Percentiles rank a stretch among this genome's conserved stretches.
These are phyloP conservation scores for Trypanosoma congolense DNA, from an alignment of 208 protist genomes.

Conservation along the genomic window DNA sequence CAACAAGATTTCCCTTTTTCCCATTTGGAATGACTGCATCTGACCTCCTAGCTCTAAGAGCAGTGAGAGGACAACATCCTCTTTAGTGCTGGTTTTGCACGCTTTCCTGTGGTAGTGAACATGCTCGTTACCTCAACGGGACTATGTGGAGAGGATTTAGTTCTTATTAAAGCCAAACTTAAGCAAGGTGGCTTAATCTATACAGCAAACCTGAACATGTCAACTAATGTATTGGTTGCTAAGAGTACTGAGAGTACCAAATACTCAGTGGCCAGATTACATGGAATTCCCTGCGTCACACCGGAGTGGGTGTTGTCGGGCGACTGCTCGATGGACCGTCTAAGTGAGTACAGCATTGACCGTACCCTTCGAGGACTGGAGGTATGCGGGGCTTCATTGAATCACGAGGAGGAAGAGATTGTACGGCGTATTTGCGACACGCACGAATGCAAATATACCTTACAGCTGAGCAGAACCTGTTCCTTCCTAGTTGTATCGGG, in stretches of 20 bases:
- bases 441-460: conserved; percentile 31
- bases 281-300: conserved; percentile 57
- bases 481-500: conserved; percentile 34
- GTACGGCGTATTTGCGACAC: conserved; percentile 25
- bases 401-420: conserved; percentile 18
- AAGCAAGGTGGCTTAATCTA: conserved; percentile 25
- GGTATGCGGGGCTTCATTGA: conserved; percentile 45
- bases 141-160: conserved; percentile 44
- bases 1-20: neutral
- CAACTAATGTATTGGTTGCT: conserved; percentile 45
- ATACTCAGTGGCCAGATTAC: conserved; percentile 33
- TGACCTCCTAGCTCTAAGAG: too few species aligned
- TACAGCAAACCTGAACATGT: conserved; percentile 34
- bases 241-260: conserved; percentile 30
- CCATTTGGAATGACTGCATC: too few species aligned
- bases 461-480: conserved; percentile 31
- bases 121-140: conserved; percentile 60
- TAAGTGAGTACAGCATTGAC: conserved; percentile 31
- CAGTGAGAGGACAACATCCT: too few species aligned
- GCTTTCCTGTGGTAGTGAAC: too few species aligned
- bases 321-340: conserved; percentile 24
- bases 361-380: conserved; percentile 28
- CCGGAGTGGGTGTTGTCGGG: conserved; percentile 42
- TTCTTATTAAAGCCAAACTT: conserved; percentile 27
- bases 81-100: too few species aligned